A percentile compares a stretch with the other conserved stretches of the same genome.
phyloP scores from a whole-genome alignment of 768 basidiomycete genomes.

The Boletus pseudopeckii region DNA sequence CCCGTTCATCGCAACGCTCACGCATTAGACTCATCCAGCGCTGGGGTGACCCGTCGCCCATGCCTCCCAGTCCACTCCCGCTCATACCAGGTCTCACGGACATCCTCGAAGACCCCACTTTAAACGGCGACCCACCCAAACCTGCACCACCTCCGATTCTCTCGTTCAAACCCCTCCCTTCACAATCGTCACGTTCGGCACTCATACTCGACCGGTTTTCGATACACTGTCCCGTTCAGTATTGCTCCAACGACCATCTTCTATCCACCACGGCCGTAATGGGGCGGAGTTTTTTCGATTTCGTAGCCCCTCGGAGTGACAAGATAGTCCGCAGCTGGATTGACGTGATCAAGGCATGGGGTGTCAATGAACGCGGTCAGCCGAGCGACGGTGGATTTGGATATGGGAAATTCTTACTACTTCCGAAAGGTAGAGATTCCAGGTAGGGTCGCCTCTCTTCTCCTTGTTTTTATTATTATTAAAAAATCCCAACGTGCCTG shows the following conservation, averaged over 20 bases:
- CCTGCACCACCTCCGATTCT: constrained; percentile 29
- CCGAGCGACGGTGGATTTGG: constrained; percentile 85
- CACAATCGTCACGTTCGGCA: constrained; percentile 72
- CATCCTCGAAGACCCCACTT: constrained; percentile 5
- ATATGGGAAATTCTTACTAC: constrained; percentile 65
- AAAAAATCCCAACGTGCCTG: background rate
- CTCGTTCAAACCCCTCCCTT: constrained; percentile 60
- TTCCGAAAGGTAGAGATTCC: constrained; percentile 59
- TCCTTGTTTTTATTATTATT: background rate
- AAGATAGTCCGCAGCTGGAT: constrained; percentile 68
- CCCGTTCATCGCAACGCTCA: constrained; percentile 3
- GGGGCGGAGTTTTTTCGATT: constrained; percentile 72
- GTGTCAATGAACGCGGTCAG: constrained; percentile 79
- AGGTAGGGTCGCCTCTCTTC: constrained; percentile 30
- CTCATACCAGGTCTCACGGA: constrained; percentile 20
- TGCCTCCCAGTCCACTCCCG: constrained; percentile 49
- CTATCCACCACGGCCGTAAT: constrained; percentile 56
- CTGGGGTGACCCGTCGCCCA: constrained; percentile 67
- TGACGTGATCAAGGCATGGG: constrained; percentile 76
- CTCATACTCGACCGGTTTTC: constrained; percentile 80
- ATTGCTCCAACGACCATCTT: constrained; percentile 72
- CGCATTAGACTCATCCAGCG: constrained; percentile 39
- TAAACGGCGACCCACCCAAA: constrained; percentile 4
- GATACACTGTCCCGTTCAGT: constrained; percentile 57
- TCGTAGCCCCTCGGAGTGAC: constrained; percentile 64